Base-by-base conservation (phyloP, 2,329 filamentous ascomycete species). In the Colletotrichum spaethianum region DNA sequence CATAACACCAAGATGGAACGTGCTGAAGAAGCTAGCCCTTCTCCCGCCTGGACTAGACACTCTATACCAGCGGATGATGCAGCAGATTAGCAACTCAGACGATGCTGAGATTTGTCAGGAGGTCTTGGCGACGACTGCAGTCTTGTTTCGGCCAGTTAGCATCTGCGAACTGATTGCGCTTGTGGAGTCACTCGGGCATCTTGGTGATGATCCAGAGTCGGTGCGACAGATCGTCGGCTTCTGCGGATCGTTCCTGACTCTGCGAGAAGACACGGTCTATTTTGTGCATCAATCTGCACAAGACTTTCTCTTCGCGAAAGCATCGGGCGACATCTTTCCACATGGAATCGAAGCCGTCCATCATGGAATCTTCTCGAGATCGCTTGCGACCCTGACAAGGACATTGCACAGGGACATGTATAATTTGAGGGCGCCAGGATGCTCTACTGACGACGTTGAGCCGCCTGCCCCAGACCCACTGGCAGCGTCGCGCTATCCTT, bases 231-330 rank as follows among this genome's bases (percentile, higher is more conserved):
- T 85, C 12, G 73, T 86, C 6, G 28, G 69, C 1, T 23, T 68
- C 1, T 87, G 83, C 67, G 82, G 82, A 16, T 86, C 83, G 9
- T 84, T 86, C 62, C 74, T 86, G 0, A 82, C 78, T 1, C 14
- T 83, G 40, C 76, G 75, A 50, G 59, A 81, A 0, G 68, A 52
- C 1, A 72, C 38, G 0, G 57, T 86, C 8, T 81, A 78, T 52
- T 81, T 86, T 72, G 77, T 86, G 0, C 83, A 86, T 70, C 80
- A 84, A 67, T 86, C 83, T 4, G 85, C 83, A 0, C 84, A 85
- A 71, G 84, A 86, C n/a, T 84, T 78, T 72, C 68, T 87, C 2
- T 38, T 61, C 4, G 50, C 67, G 28, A 46, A 75, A 75, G 23
- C 82, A 86, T 65, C 50, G n/a, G n/a, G n/a, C n/a, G n/a, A 76